phyloP scores from a whole-genome alignment of 306 rosid species.

The Crataegus laevigata region DNA sequence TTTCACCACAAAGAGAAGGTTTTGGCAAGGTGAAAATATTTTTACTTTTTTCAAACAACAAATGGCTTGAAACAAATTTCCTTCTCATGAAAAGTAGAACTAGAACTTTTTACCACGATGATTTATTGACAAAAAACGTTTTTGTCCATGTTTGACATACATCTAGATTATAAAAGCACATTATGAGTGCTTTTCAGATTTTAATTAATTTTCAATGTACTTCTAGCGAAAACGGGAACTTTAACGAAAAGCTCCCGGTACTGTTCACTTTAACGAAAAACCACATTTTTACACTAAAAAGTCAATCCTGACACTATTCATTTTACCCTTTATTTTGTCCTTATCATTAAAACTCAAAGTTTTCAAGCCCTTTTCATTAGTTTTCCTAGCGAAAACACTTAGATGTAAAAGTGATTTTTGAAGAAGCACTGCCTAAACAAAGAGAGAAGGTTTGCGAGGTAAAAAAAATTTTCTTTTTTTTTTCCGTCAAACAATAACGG shows the following conservation, averaged over 20 bases:
- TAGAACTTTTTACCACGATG: neutral
- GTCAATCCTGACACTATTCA: no score
- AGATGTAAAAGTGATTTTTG: neutral
- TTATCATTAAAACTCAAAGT: no score
- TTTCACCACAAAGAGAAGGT: neutral
- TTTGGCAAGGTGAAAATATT: neutral
- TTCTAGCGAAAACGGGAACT: accelerated
- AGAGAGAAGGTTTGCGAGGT: neutral
- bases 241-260: no score
- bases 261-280: no score
- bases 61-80: neutral
- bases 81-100: neutral
- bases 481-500: neutral
- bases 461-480: neutral
- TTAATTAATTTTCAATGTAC: no score
- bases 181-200: no score
- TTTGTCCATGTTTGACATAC: neutral
- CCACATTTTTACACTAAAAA: no score
- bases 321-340: no score
- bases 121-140: neutral
- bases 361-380: no score
- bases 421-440: accelerated
- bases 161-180: neutral
- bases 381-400: no score
- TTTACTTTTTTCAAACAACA: neutral